These are phyloP conservation scores for Trypanosomatidae sp. DNA, from an alignment of 208 protist genomes.

Conservation along the genomic window DNA sequence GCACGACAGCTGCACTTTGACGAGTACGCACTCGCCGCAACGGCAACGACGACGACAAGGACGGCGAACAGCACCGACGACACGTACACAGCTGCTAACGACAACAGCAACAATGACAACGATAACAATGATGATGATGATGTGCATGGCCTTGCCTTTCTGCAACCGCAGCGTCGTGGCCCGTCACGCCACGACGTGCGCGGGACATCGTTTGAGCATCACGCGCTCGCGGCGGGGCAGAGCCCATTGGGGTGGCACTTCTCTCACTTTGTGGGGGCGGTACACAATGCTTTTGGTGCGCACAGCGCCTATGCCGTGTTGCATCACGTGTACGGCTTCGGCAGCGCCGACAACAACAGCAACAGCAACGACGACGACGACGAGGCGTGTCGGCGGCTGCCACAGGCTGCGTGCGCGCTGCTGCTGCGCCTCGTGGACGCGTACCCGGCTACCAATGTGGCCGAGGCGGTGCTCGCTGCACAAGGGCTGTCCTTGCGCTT, in stretches of 20 bases:
- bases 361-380: constrained; percentile 3
- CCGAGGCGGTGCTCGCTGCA: constrained; percentile 57
- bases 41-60: background rate
- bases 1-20: constrained; percentile 56
- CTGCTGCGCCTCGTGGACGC: constrained; percentile 35
- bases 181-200: constrained; percentile 22
- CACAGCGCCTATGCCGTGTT: constrained; percentile 10
- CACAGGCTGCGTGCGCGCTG: constrained; percentile 14
- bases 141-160: constrained; percentile 12
- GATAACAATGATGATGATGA: constrained; percentile 1
- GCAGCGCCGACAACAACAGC: constrained; percentile 4
- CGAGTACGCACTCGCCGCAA: constrained; percentile 25
- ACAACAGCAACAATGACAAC: background rate
- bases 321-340: constrained; percentile 20
- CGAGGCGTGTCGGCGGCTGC: no score
- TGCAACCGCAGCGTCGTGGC: constrained; percentile 18
- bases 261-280: constrained; percentile 68
- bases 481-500: constrained; percentile 59
- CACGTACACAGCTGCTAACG: background rate
- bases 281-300: constrained; percentile 29
- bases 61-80: background rate
- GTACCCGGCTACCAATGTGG: constrained; percentile 41
- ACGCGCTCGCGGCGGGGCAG: constrained; percentile 45
- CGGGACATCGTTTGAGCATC: constrained; percentile 57
- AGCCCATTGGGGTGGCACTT: constrained; percentile 73